A percentile compares a stretch with the other conserved stretches of the same genome.
These are phyloP conservation scores for Nakataea oryzae DNA, from an alignment of 2,329 filamentous ascomycete species.

Conservation along the genomic window DNA sequence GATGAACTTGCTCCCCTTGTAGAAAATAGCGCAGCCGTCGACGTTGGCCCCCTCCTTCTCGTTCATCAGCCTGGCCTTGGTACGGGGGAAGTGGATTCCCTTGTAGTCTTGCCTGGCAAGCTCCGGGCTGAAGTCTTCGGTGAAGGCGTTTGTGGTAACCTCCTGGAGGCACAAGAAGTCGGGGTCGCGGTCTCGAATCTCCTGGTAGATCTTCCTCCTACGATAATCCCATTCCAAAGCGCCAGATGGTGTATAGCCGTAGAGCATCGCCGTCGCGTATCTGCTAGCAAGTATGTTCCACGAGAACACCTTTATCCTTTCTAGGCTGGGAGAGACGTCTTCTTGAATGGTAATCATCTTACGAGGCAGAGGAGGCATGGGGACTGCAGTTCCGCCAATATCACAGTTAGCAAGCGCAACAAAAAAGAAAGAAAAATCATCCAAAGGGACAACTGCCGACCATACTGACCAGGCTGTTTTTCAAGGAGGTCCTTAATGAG, in stretches of 20 bases:
- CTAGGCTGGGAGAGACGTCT: conserved; percentile 44
- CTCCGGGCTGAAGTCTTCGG: conserved; percentile 81
- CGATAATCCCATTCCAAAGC: conserved; percentile 84
- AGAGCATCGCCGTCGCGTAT: conserved; percentile 74
- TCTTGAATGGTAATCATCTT: conserved; percentile 70
- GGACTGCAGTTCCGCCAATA: conserved; percentile 40
- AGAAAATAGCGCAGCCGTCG: conserved; percentile 94
- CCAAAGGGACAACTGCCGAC: conserved; percentile 20
- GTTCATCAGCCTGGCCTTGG: conserved; percentile 81
- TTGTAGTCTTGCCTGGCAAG: conserved; percentile 84
- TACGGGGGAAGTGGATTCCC: conserved; percentile 86
- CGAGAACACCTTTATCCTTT: conserved; percentile 76
- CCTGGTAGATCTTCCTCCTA: conserved; percentile 70
- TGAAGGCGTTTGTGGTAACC: conserved; percentile 83
- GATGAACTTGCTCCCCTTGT: conserved; percentile 77
- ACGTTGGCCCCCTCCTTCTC: conserved; percentile 83
- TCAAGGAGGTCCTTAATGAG: conserved; percentile 78
- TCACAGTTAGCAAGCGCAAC: neutral
- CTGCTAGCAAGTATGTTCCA: conserved; percentile 97
- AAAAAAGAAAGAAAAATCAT: neutral
- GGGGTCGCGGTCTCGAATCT: conserved; percentile 67
- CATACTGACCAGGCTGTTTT: conserved; percentile 72
- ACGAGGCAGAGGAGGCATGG: conserved; percentile 65
- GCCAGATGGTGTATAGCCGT: conserved; percentile 79
- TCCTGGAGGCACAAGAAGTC: conserved; percentile 93